A percentile compares a stretch with the other conserved stretches of the same genome.
These are phyloP conservation scores for Talaromyces verruculosus DNA, from an alignment of 2,329 filamentous ascomycete species.

Conservation along the genomic window DNA sequence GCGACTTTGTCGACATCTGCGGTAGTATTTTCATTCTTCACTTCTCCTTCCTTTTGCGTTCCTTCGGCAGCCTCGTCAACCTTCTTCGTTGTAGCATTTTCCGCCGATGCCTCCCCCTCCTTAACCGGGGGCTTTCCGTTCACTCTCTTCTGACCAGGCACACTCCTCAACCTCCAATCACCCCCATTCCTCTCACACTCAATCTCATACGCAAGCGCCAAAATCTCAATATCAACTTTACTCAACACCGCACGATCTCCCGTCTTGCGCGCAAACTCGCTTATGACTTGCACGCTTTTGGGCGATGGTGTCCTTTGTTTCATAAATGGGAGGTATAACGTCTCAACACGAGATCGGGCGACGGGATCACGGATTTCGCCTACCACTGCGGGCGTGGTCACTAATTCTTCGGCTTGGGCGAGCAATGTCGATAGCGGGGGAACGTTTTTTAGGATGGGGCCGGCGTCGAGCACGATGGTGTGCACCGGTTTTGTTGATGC, in stretches of 20 bases:
- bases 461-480: slow-evolving; percentile 84
- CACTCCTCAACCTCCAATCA: slow-evolving; percentile 77
- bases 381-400: slow-evolving; percentile 82
- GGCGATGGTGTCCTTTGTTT: slow-evolving; percentile 72
- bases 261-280: slow-evolving; percentile 82
- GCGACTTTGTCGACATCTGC: slow-evolving; percentile 32
- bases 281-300: slow-evolving; percentile 75
- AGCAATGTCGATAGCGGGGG: slow-evolving; percentile 80
- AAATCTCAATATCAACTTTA: slow-evolving; percentile 80
- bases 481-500: slow-evolving; percentile 65
- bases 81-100: slow-evolving; percentile 17
- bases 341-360: slow-evolving; percentile 78
- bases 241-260: slow-evolving; percentile 88
- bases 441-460: slow-evolving; percentile 90
- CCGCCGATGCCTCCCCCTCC: slow-evolving; percentile 35
- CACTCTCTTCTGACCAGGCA: slow-evolving; percentile 74
- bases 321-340: slow-evolving; percentile 80
- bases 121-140: slow-evolving; percentile 66
- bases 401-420: slow-evolving; percentile 70
- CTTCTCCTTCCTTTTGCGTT: slow-evolving; percentile 19
- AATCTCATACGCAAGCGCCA: slow-evolving; percentile 91
- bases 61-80: not conserved
- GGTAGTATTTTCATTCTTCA: not conserved
- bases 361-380: slow-evolving; percentile 82
- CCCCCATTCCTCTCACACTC: slow-evolving; percentile 89